phyloP scores from a whole-genome alignment of 768 basidiomycete genomes.

The Pleurotus cornucopiae region DNA sequence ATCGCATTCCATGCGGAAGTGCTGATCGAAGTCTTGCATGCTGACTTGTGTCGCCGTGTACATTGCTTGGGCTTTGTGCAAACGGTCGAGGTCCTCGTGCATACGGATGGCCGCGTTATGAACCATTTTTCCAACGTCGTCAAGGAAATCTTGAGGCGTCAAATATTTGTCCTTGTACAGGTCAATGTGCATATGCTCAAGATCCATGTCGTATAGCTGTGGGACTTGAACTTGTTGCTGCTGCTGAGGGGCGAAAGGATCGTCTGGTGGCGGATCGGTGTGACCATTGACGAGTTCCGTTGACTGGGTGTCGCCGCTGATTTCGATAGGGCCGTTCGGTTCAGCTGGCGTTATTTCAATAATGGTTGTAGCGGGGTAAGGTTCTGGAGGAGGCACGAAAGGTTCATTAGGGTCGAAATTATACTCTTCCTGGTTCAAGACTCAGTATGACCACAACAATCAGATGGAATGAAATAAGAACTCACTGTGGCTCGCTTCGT shows the following conservation, averaged over 20 bases:
- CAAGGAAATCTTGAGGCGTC: conserved; percentile 83
- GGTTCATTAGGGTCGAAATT: conserved; percentile 39
- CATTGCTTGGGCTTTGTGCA: conserved; percentile 86
- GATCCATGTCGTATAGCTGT: conserved; percentile 78
- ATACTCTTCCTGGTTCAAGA: conserved; percentile 64
- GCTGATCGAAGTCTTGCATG: conserved; percentile 79
- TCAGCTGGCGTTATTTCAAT: conserved; percentile 23
- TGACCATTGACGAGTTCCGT: conserved; percentile 29
- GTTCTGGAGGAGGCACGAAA: conserved; percentile 5
- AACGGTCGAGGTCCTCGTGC: conserved; percentile 66
- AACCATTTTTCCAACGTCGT: conserved; percentile 77
- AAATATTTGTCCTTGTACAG: conserved; percentile 84
- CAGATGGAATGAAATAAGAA: conserved; percentile 10
- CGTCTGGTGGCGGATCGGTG: conserved; percentile 33
- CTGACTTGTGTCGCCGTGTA: conserved; percentile 81
- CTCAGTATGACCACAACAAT: conserved; percentile 8
- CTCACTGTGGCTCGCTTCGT: conserved; percentile 74
- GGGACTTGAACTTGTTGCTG: conserved; percentile 38
- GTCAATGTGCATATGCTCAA: conserved; percentile 85
- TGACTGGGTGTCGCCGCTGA: conserved; percentile 33
- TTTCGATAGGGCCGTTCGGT: conserved; percentile 42
- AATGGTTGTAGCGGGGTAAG: conserved; percentile 19
- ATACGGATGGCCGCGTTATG: conserved; percentile 62
- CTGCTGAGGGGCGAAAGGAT: conserved; percentile 24
- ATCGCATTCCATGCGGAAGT: conserved; percentile 79